These are phyloP conservation scores for Podospora sp. DNA, from an alignment of 495 filamentous ascomycete genomes.

Conservation along the genomic window DNA sequence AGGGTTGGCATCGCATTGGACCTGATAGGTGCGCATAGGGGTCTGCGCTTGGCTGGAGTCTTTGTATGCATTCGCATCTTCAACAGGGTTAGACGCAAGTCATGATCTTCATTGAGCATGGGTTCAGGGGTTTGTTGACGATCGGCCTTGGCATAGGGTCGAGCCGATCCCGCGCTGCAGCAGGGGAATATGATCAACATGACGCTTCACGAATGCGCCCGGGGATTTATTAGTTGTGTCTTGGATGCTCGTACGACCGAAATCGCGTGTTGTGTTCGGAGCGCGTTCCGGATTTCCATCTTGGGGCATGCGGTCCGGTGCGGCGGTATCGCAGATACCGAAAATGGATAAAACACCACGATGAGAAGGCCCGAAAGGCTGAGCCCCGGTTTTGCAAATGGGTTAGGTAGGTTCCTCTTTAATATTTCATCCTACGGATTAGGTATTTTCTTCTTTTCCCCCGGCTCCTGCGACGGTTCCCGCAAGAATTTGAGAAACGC, in stretches of 20 bases:
- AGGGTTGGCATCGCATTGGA: not conserved
- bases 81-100: conserved; percentile 17
- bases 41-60: not conserved
- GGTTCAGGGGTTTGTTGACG: not conserved
- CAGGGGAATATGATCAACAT: not conserved
- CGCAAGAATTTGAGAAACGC: conserved; percentile 76
- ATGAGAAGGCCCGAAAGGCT: not conserved
- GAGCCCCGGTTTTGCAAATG: not conserved
- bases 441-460: not conserved
- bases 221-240: not conserved
- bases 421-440: too few species aligned
- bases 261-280: not conserved
- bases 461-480: conserved; percentile 36
- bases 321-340: not conserved
- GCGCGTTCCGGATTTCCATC: not conserved
- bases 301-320: not conserved
- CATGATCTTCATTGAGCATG: not conserved
- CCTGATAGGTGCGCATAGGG: not conserved
- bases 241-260: not conserved
- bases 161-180: not conserved
- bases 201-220: not conserved
- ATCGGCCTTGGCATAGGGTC: not conserved
- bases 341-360: not conserved
- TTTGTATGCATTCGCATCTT: conserved; percentile 1
- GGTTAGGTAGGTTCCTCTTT: not conserved